Percentiles rank a stretch among this genome's conserved stretches.
These are phyloP conservation scores for Chaetomium sp. DNA, from an alignment of 2,329 filamentous ascomycete genomes.

Conservation along the genomic window DNA sequence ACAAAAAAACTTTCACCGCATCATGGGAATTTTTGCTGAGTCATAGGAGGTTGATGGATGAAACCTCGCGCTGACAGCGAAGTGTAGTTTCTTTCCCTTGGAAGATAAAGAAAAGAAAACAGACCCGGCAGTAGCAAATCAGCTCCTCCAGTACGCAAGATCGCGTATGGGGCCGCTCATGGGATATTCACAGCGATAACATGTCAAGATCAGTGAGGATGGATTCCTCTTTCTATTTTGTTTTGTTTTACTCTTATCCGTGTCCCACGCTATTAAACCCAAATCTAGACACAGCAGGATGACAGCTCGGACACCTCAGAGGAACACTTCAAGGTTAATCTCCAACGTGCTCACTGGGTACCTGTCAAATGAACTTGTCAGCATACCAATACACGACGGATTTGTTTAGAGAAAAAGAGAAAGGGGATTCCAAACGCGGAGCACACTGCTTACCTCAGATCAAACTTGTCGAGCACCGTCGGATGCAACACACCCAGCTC, in stretches of 20 bases:
- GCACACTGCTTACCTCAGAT: slow-evolving; percentile 57
- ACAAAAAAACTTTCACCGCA: too few relatives aligned
- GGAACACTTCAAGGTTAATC: slow-evolving; percentile 88
- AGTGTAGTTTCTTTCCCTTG: too few relatives aligned
- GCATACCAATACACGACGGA: too few relatives aligned
- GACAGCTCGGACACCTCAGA: slow-evolving; percentile 41
- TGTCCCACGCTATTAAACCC: not conserved
- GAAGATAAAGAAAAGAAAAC: too few relatives aligned
- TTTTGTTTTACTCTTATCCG: slow-evolving; percentile 8
- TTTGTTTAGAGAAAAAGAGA: not conserved
- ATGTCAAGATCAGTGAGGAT: not conserved
- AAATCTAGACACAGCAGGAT: not conserved
- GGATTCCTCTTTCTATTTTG: not conserved
- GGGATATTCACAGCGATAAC: not conserved
- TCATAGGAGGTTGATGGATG: too few relatives aligned
- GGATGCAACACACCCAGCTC: slow-evolving; percentile 93
- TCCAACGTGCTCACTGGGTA: slow-evolving; percentile 92
- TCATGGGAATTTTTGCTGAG: too few relatives aligned
- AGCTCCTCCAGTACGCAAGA: too few relatives aligned
- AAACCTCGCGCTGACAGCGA: too few relatives aligned
- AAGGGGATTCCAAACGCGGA: not conserved
- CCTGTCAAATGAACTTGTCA: slow-evolving; percentile 33
- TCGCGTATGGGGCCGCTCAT: too few relatives aligned
- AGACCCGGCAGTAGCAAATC: too few relatives aligned
- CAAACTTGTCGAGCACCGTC: slow-evolving; percentile 86